Base-by-base conservation (phyloP, 208 protist genomes). In the Leishmania mexicana region DNA sequence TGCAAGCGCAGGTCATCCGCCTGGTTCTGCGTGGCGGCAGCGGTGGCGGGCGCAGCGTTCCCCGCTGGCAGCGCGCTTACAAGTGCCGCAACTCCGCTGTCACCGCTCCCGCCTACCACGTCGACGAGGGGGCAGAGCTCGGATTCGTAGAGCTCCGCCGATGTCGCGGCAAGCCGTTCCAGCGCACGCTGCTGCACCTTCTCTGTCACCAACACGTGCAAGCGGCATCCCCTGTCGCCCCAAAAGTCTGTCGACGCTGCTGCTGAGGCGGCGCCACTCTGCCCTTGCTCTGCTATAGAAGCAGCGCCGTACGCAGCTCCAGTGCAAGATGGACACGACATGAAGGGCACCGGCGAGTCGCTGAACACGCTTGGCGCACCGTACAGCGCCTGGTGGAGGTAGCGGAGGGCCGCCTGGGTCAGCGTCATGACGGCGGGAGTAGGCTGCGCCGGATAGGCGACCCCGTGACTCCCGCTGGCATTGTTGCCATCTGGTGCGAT, bases 331-430 rank as follows among this genome's bases (percentile, higher is more conserved):
- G 40, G 11, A 40, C 3, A 13, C 40, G 13, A 13, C 67, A 42
- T n/a, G 67, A 72, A 15, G 11, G 21, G 40, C 67, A 19, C 21
- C 6, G 15, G 40, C n/a, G 35, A 60, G 58, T 58, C 51, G 42
- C 49, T 57, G 47, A 72, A 85, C 24, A 80, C 70, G 3, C 60
- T 54, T 10, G 42, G 3, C 17, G 1, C 51, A 13, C 83, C 83
- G 67, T 86, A 86, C 31, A 86, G 54, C 6, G 75, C 83, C 45
- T 86, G 78, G 51, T 86, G 83, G 6, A 86, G 38, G 31, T 70
- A 47, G 0, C 83, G 73, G 10, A 86, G 53, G 2, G 67, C 77
- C 38, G 38, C 64, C 49, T 79, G 78, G 53, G 75, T 58, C 1
- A 80, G 58, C 0, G 35, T 62, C 7, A 79, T 72, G 31, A 86